These are phyloP conservation scores for Starmera caribaea DNA, from an alignment of 805 yeast species.

Conservation along the genomic window DNA sequence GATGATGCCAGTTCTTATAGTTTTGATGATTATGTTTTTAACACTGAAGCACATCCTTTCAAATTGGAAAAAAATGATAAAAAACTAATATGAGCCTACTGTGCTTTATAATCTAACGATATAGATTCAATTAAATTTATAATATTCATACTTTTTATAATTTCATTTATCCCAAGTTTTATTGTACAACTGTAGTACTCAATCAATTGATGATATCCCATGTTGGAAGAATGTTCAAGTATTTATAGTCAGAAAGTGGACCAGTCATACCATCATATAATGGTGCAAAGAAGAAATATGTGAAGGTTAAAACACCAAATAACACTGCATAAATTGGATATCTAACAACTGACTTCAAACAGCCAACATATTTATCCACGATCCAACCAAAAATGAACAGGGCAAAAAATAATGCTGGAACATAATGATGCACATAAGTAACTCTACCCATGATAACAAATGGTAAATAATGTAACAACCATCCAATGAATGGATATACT, in stretches of 20 bases:
- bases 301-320: slow-evolving; percentile 43
- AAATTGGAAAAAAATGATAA: slow-evolving; percentile 7
- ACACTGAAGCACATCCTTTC: slow-evolving; percentile 58
- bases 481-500: slow-evolving; percentile 77
- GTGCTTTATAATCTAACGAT: no score
- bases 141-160: background rate
- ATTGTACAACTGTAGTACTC: no score
- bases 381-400: slow-evolving; percentile 47
- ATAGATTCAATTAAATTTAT: background rate
- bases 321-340: slow-evolving; percentile 31
- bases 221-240: slow-evolving; percentile 42
- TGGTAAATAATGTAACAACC: slow-evolving; percentile 85
- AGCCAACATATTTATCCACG: slow-evolving; percentile 17
- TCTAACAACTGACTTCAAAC: slow-evolving; percentile 16
- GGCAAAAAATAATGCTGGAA: slow-evolving; percentile 93
- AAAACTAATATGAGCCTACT: no score
- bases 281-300: slow-evolving; percentile 54
- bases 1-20: slow-evolving; percentile 32
- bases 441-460: slow-evolving; percentile 93
- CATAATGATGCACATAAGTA: slow-evolving; percentile 91
- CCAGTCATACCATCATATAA: slow-evolving; percentile 78
- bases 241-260: slow-evolving; percentile 32
- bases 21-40: slow-evolving; percentile 45
- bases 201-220: slow-evolving; percentile 33
- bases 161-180: no score